Percentiles rank a stretch among this genome's conserved stretches.
Evolutionary conservation across 2,329 filamentous ascomycete genomes (phyloP).

Genomic region (Curvularia spicifera): DNA sequence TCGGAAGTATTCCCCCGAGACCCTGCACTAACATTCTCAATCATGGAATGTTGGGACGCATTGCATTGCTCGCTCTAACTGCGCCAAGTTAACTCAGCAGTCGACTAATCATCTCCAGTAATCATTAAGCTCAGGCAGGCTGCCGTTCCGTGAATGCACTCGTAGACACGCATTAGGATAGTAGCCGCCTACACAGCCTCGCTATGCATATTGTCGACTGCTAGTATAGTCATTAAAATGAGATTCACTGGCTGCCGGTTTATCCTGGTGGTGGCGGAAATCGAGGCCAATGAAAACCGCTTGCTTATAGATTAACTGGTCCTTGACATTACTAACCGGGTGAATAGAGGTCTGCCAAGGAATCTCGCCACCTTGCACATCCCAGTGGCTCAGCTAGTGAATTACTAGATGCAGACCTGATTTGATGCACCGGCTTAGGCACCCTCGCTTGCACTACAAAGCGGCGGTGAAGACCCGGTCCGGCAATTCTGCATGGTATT

Average conservation of each 20-base stretch:
- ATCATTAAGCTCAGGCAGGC: neutral
- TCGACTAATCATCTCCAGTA: neutral
- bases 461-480: neutral
- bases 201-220: neutral
- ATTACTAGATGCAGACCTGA: neutral
- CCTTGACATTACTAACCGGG: constrained; percentile 13
- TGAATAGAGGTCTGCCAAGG: constrained; percentile 12
- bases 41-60: neutral
- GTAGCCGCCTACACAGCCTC: neutral
- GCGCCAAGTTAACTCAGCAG: neutral
- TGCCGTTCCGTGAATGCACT: neutral
- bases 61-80: neutral
- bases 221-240: neutral
- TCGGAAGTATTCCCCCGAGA: neutral
- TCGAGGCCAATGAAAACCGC: neutral
- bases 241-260: neutral
- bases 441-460: constrained; percentile 1
- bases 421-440: neutral
- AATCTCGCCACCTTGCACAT: neutral
- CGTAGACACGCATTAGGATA: neutral
- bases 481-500: constrained; percentile 5
- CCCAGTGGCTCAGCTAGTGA: constrained; percentile 4
- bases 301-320: neutral
- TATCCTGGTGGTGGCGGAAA: neutral
- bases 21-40: neutral